Percentiles rank a stretch among this genome's conserved stretches.
Conservation (phyloP, 352 stramenopile species). For the Albugo laibachii region DNA sequence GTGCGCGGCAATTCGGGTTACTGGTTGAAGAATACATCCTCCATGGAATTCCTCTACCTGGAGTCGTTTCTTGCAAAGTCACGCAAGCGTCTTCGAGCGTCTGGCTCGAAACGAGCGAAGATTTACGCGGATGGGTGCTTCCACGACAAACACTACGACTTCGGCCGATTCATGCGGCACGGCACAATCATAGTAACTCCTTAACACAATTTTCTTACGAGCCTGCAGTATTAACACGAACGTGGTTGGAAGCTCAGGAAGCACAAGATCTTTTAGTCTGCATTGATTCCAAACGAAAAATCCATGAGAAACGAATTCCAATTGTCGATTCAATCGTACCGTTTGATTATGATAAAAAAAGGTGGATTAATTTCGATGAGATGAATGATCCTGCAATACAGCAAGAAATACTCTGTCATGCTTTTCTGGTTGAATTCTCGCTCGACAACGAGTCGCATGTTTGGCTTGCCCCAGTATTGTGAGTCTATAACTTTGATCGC, state of each 20-base stretch:
- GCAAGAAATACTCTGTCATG: slow-evolving; percentile 13
- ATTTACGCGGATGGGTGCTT: slow-evolving; percentile 28
- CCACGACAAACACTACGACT: slow-evolving; percentile 24
- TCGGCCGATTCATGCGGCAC: slow-evolving; percentile 7
- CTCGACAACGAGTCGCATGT: slow-evolving; percentile 32
- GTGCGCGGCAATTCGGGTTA: slow-evolving; percentile 30
- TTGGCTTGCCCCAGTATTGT: slow-evolving; percentile 17
- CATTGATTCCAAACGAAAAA: slow-evolving; percentile 12
- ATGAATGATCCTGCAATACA: slow-evolving; percentile 6
- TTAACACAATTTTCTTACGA: slow-evolving; percentile 7
- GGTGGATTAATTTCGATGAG: slow-evolving; percentile 5
- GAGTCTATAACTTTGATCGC: neutral
- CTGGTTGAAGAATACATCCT: slow-evolving; percentile 36
- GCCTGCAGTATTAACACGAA: neutral
- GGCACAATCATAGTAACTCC: slow-evolving; percentile 13
- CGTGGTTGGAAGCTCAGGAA: neutral
- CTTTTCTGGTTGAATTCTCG: slow-evolving; percentile 45
- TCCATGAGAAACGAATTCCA: slow-evolving; percentile 12
- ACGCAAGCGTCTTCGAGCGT: slow-evolving; percentile 16
- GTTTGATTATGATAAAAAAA: neutral
- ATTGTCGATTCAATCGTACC: slow-evolving; percentile 7
- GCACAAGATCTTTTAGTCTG: slow-evolving; percentile 11
- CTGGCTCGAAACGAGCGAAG: slow-evolving; percentile 11
- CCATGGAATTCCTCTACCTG: slow-evolving; percentile 34
- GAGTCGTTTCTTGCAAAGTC: slow-evolving; percentile 8